Base-by-base conservation (phyloP, 352 stramenopile genomes). In the Phytophthora podocarpi region DNA sequence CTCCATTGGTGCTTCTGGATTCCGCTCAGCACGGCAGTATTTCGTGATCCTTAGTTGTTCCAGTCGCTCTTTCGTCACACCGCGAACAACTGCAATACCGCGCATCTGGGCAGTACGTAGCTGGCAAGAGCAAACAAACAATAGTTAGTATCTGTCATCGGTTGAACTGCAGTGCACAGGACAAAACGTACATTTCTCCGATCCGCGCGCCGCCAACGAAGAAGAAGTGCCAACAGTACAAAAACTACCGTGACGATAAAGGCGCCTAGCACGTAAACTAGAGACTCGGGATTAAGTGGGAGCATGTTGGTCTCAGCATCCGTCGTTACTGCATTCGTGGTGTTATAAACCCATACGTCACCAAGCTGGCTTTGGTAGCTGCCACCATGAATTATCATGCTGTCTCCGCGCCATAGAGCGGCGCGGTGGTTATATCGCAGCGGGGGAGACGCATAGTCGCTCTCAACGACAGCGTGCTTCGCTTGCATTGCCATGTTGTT, bases 301-400 rank as follows among this genome's bases (percentile, higher is more conserved):
- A 90, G 39, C 11, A 45, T 45, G 11, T 65, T 69, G 24, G 59
- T 47, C 2, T 46, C 27, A 21, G 37, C 53, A 23, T 64, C 49
- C 3, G 39, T 71, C 20, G 67, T 69, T 3, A 56, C 51, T 11
- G 77, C 72, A 10, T 36, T 65, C 12, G 79, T 85, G 11, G 76
- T 81, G 64, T 92, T 92, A 68, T 76, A 90, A 27, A 71, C 54
- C 81, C 83, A 92, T 18, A 92, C 36, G n/a, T 92, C 83, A 12
- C 79, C 74, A 8, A 76, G 75, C 32, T 89, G 79, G 7, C 58
- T 76, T 64, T 90, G 79, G 42, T 90, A 92, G 74, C 79, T 91
- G 31, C 83, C 83, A 18, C 83, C 83, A 30, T 89, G 70, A 52
- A 92, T 65, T 1, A 92, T 59, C 78, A 92, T 87, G 39, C 45